Evolutionary conservation across 805 yeast species (phyloP), one percentile per base, ranked within the genome.

Genomic region (Cyberlindnera maclurae): DNA sequence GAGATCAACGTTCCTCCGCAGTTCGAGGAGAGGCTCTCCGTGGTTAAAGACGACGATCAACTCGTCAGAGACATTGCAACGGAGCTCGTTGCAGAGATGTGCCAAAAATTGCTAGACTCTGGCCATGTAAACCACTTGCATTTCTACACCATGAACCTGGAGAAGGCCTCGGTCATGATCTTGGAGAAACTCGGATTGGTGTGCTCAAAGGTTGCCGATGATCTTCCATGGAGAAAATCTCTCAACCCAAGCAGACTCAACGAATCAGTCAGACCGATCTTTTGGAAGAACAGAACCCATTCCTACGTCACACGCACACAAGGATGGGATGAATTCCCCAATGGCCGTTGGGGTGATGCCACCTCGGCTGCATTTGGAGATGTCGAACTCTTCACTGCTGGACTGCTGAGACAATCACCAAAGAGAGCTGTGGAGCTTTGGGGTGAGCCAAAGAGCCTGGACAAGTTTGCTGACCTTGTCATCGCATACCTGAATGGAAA

Each of bases 341-440:
- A 90, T 61, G 98, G 98, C 44, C 73, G 98, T 65, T 93, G 96
- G 89, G 98, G 98, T 54, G 97, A 93, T 59, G 85, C 97, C 3
- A 71, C 95, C 43, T 93, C 97, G 31, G 98, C 98, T 4, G 97
- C 97, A 2, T 89, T 83, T 63, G 96, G 95, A 53, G 94, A 85
- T 47, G 71, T 88, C 41, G 96, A 86, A 58, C 70, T 83, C 38
- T 80, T 79, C 50, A 93, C 90, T 15, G 75, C 87, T 27, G 79
- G 82, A 18, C 67, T 88, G 54, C 75, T 89, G 51, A 76, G 95
- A 60, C 95, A 87, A 60, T 76, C 89, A 3, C 79, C 86, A 4
- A 78, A 80, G 45, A 80, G 79, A 59, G 88, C 95, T 1, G 64
- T 78, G 26, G 87, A 84, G 53, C 64, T 90, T 43, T 93, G 98